Percentiles rank a stretch among this genome's conserved stretches.
Conservation (phyloP, 2,329 filamentous ascomycete species). For the Aspergillus bombycis region DNA sequence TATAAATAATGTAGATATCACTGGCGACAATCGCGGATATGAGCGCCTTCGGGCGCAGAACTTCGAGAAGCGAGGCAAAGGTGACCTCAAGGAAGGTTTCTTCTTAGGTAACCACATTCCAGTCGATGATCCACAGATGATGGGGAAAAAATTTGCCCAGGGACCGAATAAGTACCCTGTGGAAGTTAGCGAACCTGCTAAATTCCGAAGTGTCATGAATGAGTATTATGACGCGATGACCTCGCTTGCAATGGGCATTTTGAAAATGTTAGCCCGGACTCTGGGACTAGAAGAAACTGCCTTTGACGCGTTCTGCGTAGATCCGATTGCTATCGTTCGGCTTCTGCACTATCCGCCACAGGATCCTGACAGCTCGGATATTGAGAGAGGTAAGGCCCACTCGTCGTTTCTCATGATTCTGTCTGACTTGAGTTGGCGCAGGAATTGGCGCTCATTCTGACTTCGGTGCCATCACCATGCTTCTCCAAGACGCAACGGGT, state of each 20-base stretch:
- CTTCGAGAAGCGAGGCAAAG: not conserved
- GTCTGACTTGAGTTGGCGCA: not conserved
- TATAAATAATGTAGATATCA: not conserved
- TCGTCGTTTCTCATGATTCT: not conserved
- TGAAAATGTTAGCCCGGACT: not conserved
- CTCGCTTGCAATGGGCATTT: not conserved
- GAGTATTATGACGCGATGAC: not conserved
- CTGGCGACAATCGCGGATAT: not conserved
- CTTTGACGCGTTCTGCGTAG: slow-evolving; percentile 28
- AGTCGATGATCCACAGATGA: not conserved
- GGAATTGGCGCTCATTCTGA: slow-evolving; percentile 38
- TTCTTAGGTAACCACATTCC: not conserved
- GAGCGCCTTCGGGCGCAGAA: not conserved
- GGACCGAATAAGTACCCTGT: not conserved
- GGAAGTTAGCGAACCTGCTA: not conserved
- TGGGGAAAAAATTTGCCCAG: not conserved
- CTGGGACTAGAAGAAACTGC: slow-evolving; percentile 1
- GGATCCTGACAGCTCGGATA: slow-evolving; percentile 15
- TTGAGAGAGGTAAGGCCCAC: slow-evolving; percentile 19
- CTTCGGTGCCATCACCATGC: slow-evolving; percentile 37
- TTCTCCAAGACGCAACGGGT: slow-evolving; percentile 32
- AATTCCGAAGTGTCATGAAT: not conserved
- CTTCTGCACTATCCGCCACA: slow-evolving; percentile 36
- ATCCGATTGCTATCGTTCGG: slow-evolving; percentile 30
- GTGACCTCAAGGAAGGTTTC: not conserved